phyloP scores from a whole-genome alignment of 1,284 basidiomycete species.

The Thelephora terrestris region DNA sequence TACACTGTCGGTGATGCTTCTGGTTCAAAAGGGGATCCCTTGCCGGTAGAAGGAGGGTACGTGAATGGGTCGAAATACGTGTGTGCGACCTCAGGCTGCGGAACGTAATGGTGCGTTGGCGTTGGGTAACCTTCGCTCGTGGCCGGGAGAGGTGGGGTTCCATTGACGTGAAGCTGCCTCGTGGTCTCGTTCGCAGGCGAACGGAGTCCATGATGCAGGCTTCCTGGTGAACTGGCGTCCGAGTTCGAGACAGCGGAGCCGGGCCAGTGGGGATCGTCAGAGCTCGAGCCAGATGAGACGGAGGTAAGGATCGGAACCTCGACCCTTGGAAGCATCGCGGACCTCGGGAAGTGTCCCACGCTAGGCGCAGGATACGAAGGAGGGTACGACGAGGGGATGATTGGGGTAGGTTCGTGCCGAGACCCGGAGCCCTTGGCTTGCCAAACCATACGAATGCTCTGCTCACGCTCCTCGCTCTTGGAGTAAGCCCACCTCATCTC shows the following conservation, averaged over 20 bases:
- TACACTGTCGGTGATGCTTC: neutral
- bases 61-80: neutral
- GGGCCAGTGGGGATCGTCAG: neutral
- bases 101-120: neutral
- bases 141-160: neutral
- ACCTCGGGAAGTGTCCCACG: slow-evolving; percentile 1
- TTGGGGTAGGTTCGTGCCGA: slow-evolving; percentile 7
- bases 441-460: slow-evolving; percentile 54
- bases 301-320: neutral
- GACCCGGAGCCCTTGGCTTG: slow-evolving; percentile 24
- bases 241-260: neutral
- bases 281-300: neutral
- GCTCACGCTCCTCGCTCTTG: slow-evolving; percentile 60
- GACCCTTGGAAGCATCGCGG: neutral
- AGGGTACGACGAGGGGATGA: slow-evolving; percentile 10
- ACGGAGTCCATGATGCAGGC: neutral
- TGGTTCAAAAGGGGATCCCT: neutral
- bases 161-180: neutral
- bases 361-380: neutral
- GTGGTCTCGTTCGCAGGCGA: neutral
- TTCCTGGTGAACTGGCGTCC: neutral
- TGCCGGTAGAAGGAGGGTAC: neutral
- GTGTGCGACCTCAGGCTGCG: neutral
- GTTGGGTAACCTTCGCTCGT: neutral
- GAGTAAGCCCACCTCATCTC: slow-evolving; percentile 78